Evolutionary conservation across 345 rosid species (phyloP).

Genomic region (Hevea brasiliensis): DNA sequence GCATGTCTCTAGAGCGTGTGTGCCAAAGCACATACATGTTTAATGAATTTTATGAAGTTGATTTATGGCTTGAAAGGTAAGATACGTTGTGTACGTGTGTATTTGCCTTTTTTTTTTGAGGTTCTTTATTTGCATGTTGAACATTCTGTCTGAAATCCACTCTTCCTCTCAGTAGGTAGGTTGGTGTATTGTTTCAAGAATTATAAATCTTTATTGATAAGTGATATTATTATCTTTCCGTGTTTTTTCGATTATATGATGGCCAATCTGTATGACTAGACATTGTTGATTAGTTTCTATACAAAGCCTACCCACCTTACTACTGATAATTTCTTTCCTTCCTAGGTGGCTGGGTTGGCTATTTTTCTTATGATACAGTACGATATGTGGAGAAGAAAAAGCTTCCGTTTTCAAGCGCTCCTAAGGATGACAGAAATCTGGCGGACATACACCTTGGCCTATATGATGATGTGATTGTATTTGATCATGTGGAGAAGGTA

Average conservation of each 20-base stretch:
- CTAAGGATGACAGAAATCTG: slow-evolving; percentile 79
- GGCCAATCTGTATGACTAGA: neutral
- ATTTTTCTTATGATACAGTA: slow-evolving; percentile 85
- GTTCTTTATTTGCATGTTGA: neutral
- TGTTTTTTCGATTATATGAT: neutral
- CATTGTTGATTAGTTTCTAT: neutral
- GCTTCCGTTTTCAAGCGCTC: slow-evolving; percentile 68
- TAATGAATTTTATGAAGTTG: neutral
- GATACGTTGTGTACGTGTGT: neutral
- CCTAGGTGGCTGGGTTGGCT: slow-evolving; percentile 97
- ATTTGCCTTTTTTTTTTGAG: neutral
- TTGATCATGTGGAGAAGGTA: slow-evolving; percentile 94
- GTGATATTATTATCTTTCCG: neutral
- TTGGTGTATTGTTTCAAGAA: neutral
- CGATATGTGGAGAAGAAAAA: slow-evolving; percentile 79
- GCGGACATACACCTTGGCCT: slow-evolving; percentile 89
- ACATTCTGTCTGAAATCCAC: neutral
- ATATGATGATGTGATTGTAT: slow-evolving; percentile 69
- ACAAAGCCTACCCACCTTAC: neutral
- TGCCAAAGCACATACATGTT: neutral
- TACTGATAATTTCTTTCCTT: slow-evolving; percentile 7
- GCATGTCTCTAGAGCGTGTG: neutral
- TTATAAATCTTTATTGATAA: neutral
- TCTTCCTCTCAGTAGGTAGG: neutral
- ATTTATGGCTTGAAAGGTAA: neutral